Percentiles rank a stretch among this genome's conserved stretches.
These are phyloP conservation scores for Daldinia grandis DNA, from an alignment of 495 filamentous ascomycete genomes.

Conservation along the genomic window DNA sequence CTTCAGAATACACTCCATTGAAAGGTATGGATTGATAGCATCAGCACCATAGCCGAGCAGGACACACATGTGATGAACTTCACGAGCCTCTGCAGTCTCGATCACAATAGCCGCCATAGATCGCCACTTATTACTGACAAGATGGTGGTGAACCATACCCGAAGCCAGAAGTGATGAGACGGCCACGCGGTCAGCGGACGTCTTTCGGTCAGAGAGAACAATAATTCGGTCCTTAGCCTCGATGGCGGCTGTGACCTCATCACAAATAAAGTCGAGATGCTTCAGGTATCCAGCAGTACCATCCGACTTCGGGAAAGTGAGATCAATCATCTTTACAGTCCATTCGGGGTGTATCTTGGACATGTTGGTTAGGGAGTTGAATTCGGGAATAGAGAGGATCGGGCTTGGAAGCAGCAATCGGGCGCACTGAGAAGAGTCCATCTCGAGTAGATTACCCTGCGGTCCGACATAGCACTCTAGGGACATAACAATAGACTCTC, in stretches of 20 bases:
- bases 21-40: conserved; percentile 95
- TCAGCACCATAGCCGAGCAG: conserved; percentile 96
- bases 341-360: conserved; percentile 77
- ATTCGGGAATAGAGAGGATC: conserved; percentile 89
- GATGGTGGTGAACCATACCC: conserved; percentile 95
- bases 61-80: conserved; percentile 99
- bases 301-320: conserved; percentile 91
- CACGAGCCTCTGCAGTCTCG: conserved; percentile 95
- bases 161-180: conserved; percentile 91
- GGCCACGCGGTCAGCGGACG: conserved; percentile 81
- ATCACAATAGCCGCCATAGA: conserved; percentile 87
- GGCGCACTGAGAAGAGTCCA: conserved; percentile 89
- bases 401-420: conserved; percentile 89
- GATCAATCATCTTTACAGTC: conserved; percentile 93
- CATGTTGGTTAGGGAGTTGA: conserved; percentile 88
- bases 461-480: conserved; percentile 97
- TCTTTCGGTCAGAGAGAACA: conserved; percentile 89
- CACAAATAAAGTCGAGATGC: conserved; percentile 89
- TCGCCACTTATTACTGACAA: conserved; percentile 97
- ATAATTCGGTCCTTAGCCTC: conserved; percentile 86
- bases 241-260: conserved; percentile 84
- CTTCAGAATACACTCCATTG: conserved; percentile 98
- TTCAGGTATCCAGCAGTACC: conserved; percentile 87
- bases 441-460: conserved; percentile 96
- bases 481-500: conserved; percentile 99